A percentile compares a stretch with the other conserved stretches of the same genome.
phyloP scores from a whole-genome alignment of 164 flowering plant genomes.

The Sextonia rubra region DNA sequence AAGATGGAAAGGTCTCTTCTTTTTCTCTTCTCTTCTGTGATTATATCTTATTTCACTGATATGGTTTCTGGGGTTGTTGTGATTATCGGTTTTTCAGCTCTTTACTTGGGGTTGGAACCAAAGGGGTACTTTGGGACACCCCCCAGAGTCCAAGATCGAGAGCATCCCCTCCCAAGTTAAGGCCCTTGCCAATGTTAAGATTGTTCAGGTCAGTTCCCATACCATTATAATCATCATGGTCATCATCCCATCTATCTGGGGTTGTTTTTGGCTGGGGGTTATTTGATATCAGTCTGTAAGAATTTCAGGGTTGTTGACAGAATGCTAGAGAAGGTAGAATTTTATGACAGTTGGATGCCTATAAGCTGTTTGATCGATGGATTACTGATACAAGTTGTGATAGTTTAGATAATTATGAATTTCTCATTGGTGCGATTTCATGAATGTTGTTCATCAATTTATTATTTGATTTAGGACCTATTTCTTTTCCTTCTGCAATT shows the following conservation, averaged over 20 bases:
- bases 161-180: slow-evolving; percentile 84
- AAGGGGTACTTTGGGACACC: slow-evolving; percentile 94
- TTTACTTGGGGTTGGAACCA: slow-evolving; percentile 99
- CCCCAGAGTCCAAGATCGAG: slow-evolving; percentile 87
- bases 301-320: too few relatives aligned
- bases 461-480: not conserved
- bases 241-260: not conserved
- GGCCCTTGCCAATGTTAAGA: slow-evolving; percentile 66
- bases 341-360: too few relatives aligned
- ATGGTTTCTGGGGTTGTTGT: slow-evolving; percentile 4
- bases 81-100: slow-evolving; percentile 39
- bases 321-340: not conserved
- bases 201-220: slow-evolving; percentile 64
- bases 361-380: not conserved
- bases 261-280: too few relatives aligned
- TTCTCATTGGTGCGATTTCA: not conserved
- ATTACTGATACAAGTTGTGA: too few relatives aligned
- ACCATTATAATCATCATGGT: not conserved
- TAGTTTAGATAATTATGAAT: not conserved
- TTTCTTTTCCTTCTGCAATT: slow-evolving; percentile 4
- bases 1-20: slow-evolving; percentile 74
- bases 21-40: not conserved
- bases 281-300: too few relatives aligned
- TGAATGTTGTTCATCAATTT: not conserved
- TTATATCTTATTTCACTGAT: not conserved